Evolutionary conservation across 306 rosid genomes (phyloP).

Genomic region (Vigna radiata): DNA sequence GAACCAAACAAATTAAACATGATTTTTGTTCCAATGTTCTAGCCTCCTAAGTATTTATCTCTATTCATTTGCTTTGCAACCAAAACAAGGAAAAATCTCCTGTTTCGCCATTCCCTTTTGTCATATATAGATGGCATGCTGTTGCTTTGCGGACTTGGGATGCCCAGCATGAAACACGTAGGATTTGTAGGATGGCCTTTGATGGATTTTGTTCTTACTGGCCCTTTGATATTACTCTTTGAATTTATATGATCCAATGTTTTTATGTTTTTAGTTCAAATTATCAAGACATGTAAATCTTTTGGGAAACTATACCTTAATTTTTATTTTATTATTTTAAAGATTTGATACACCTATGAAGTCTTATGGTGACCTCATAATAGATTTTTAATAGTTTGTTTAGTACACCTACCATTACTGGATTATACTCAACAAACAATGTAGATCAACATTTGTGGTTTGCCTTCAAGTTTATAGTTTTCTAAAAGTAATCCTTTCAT

Average conservation of each 20-base stretch:
- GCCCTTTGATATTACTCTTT: slow-evolving; percentile 24
- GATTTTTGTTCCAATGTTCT: not conserved
- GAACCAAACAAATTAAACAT: not conserved
- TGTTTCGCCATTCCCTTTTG: slow-evolving; percentile 2
- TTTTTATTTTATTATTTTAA: no score
- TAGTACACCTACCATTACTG: not conserved
- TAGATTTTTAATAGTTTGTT: not conserved
- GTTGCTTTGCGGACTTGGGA: slow-evolving; percentile 97
- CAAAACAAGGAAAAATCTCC: not conserved
- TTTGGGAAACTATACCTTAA: no score
- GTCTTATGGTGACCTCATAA: not conserved
- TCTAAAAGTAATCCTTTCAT: not conserved
- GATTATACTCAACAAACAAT: not conserved
- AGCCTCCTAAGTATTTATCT: not conserved
- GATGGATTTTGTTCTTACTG: slow-evolving; percentile 96
- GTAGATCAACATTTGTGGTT: not conserved
- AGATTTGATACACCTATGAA: no score
- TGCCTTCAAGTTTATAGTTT: not conserved
- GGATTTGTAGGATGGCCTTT: slow-evolving; percentile 97
- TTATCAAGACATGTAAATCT: no score
- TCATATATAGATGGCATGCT: slow-evolving; percentile 80
- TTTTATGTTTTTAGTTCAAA: no score
- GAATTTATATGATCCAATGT: no score
- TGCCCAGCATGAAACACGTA: slow-evolving; percentile 91
- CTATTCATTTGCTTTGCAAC: not conserved